Base-by-base conservation (phyloP, 2,329 filamentous ascomycete genomes). In the Calonectria pseudoreteaudii region DNA sequence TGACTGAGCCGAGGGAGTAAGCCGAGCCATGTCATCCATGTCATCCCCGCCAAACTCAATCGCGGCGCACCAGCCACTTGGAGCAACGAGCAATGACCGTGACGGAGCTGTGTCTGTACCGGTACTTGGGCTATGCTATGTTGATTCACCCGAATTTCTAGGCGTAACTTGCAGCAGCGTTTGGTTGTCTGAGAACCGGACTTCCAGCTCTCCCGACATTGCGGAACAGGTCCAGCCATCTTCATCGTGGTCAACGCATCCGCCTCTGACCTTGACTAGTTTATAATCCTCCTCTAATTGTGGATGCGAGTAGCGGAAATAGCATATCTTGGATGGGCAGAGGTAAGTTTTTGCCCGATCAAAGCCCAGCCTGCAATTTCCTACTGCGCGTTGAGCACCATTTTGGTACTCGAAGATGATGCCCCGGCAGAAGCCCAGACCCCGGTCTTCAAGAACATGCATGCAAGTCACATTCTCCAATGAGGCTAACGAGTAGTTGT, bases 331-430 rank as follows among this genome's bases (percentile, higher is more conserved):
- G 7, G 23, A 26, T 20, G 72, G 72, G 13, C 23, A 58, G 14
- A 5, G 14, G 36, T 64, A 64, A 10, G n/a, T 65, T 16, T 10
- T 68, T 0, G 34, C 44, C 9, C 0, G 4, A 10, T 66, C 65
- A 2, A 69, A 2, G 1, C 65, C 72, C 8, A 72, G 28, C 2
- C 41, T 58, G 6, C 68, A 74, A 26, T 53, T 58, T 16, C 69
- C 72, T 8, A 74, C 13, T 14, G 72, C 65, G 14, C 72, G 64
- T 18, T 50, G 69, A 26, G 72, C 49, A 5, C 72, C 72, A 23
- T 72, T 44, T 23, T 65, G 34, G 13, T 74, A 74, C 16, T 72
- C 65, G 11, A 74, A 47, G 2, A 74, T 23, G 4, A 74, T 34
- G 1, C 26, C 72, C 50, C 28, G 50, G 41, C 56, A 68, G 8